Conservation (phyloP, 1,284 basidiomycete genomes). For the Albatrellus sp. region DNA sequence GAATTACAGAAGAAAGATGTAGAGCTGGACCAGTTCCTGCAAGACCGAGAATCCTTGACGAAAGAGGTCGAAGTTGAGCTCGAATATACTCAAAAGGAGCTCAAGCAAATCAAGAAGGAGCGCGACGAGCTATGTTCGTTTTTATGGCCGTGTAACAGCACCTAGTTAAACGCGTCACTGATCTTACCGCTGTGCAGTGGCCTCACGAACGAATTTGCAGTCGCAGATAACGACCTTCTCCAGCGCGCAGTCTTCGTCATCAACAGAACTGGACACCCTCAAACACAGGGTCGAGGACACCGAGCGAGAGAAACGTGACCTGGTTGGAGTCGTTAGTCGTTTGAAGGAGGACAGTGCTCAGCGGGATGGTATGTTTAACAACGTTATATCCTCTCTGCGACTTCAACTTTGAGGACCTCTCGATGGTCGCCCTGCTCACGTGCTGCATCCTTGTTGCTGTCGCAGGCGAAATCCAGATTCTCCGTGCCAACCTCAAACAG, state of each 20-base stretch:
- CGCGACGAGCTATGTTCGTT: conserved; percentile 50
- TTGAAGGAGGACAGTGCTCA: conserved; percentile 58
- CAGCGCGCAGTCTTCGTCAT: conserved; percentile 43
- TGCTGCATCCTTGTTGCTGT: conserved; percentile 4
- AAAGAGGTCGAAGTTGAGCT: conserved; percentile 42
- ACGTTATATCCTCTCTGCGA: not conserved
- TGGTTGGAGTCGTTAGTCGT: conserved; percentile 61
- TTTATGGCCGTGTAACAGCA: not conserved
- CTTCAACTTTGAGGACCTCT: too few species aligned
- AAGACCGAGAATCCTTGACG: conserved; percentile 51
- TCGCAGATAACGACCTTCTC: conserved; percentile 39
- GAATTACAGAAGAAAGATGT: conserved; percentile 57
- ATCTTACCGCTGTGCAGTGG: conserved; percentile 23
- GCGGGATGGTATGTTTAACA: conserved; percentile 40
- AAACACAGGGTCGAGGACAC: conserved; percentile 53
- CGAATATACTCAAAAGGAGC: conserved; percentile 39
- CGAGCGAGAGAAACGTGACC: conserved; percentile 71
- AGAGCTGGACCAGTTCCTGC: conserved; percentile 66
- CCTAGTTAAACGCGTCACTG: not conserved
- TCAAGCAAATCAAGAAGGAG: conserved; percentile 41
- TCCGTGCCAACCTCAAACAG: conserved; percentile 59
- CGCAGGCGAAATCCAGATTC: conserved; percentile 55
- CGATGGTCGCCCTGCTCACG: not conserved
- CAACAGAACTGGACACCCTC: conserved; percentile 43
- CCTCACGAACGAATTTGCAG: conserved; percentile 39